phyloP scores from a whole-genome alignment of 805 yeast genomes.

The Komagataella mondaviorum region DNA sequence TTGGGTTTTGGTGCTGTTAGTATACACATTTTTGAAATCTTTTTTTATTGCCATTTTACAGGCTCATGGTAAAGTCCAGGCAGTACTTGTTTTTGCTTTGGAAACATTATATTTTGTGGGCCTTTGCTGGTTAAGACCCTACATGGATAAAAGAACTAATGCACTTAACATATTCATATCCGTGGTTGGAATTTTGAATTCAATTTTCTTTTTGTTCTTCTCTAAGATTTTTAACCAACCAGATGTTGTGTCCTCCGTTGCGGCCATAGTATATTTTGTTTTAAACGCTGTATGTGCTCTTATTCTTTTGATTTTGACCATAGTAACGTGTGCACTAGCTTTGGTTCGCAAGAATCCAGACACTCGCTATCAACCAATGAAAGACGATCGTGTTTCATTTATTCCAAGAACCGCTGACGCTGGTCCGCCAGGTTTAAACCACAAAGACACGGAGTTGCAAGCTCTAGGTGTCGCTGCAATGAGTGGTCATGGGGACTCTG shows the following conservation, averaged over 20 bases:
- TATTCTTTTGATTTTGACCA: constrained; percentile 69
- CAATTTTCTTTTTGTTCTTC: constrained; percentile 81
- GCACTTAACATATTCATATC: constrained; percentile 83
- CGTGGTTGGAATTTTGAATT: constrained; percentile 65
- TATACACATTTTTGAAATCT: constrained; percentile 60
- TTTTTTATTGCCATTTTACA: constrained; percentile 83
- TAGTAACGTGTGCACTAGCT: constrained; percentile 78
- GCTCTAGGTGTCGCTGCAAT: constrained; percentile 62
- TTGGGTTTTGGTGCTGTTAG: constrained; percentile 56
- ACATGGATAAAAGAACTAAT: constrained; percentile 89
- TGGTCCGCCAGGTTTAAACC: constrained; percentile 15
- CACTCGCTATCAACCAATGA: constrained; percentile 88
- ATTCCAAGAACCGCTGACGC: constrained; percentile 47
- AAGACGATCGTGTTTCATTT: constrained; percentile 93
- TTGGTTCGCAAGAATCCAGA: constrained; percentile 86
- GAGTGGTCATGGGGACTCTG: constrained; percentile 35
- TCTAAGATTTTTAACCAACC: constrained; percentile 77
- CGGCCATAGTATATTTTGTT: constrained; percentile 83
- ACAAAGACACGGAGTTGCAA: constrained; percentile 47
- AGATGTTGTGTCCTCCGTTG: constrained; percentile 76
- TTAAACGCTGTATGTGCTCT: constrained; percentile 83
- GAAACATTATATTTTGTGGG: constrained; percentile 60
- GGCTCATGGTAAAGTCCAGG: constrained; percentile 65
- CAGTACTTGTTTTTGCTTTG: constrained; percentile 59
- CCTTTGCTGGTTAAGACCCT: constrained; percentile 69